Evolutionary conservation across 768 basidiomycete genomes (phyloP).

Genomic region (Leccinum ochraceum): DNA sequence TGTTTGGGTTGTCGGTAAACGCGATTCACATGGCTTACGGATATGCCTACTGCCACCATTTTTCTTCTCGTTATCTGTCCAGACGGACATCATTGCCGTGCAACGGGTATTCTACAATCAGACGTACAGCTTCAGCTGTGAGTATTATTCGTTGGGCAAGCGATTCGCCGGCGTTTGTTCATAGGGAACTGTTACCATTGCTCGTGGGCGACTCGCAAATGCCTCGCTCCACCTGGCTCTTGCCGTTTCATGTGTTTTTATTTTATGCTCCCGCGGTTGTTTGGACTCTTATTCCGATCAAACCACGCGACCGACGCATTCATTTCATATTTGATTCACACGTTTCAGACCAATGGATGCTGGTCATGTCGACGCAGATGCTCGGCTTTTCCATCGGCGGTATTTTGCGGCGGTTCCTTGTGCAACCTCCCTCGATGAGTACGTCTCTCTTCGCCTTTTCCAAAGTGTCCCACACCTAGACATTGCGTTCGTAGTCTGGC

Average conservation of each 20-base stretch:
- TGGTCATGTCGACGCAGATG: constrained; percentile 71
- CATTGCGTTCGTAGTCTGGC: constrained; percentile 63
- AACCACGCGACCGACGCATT: neutral
- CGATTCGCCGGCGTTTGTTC: neutral
- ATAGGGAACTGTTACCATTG: neutral
- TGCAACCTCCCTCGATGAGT: constrained; percentile 68
- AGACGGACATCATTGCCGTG: constrained; percentile 73
- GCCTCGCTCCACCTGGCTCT: no score
- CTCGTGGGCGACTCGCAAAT: no score
- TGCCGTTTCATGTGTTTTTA: neutral
- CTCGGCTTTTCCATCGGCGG: constrained; percentile 67
- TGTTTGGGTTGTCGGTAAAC: neutral
- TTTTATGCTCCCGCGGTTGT: constrained; percentile 1
- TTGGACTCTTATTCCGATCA: neutral
- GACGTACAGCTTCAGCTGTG: constrained; percentile 50
- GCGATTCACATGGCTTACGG: neutral
- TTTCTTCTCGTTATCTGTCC: neutral
- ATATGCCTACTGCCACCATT: neutral
- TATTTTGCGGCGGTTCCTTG: constrained; percentile 59
- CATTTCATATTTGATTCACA: neutral
- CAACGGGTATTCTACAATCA: constrained; percentile 71
- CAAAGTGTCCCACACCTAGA: neutral
- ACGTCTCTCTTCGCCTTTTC: constrained; percentile 13
- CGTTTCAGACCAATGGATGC: constrained; percentile 53
- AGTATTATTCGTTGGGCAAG: constrained; percentile 16